Conservation (phyloP, 345 rosid species). For the Triadica sebifera region DNA sequence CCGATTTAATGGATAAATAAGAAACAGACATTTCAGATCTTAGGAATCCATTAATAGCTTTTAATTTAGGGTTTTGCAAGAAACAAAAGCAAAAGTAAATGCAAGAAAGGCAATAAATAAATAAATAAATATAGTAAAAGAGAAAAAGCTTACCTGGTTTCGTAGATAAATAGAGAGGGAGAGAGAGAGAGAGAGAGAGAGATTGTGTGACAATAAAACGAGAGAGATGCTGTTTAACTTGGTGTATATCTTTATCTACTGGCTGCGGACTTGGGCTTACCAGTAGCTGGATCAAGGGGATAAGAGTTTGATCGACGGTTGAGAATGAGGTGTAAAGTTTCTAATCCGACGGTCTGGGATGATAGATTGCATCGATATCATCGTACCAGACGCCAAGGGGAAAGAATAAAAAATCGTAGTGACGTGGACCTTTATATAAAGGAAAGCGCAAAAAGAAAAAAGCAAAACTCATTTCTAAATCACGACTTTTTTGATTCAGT, state of each 20-base stretch:
- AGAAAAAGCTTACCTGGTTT: conserved; percentile 23
- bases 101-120: conserved; percentile 13
- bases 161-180: conserved; percentile 12
- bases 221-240: conserved; percentile 7
- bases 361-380: conserved; percentile 12
- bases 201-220: background rate
- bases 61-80: conserved; percentile 7
- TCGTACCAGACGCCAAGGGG: conserved; percentile 25
- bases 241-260: background rate
- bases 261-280: conserved; percentile 5
- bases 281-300: conserved; percentile 5
- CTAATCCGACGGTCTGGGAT: conserved; percentile 31
- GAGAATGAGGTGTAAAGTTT: conserved; percentile 10
- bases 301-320: conserved; percentile 16
- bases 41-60: background rate
- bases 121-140: background rate
- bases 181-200: conserved; percentile 12
- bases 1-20: background rate
- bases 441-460: background rate
- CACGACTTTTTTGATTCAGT: no score
- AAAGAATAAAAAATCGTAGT: conserved; percentile 6
- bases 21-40: conserved; percentile 15
- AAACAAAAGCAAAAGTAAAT: conserved; percentile 9
- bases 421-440: conserved; percentile 25
- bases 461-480: no score